A percentile compares a stretch with the other conserved stretches of the same genome.
These are phyloP conservation scores for Yamadazyma sp. DNA, from an alignment of 1,139 yeast species.

Conservation along the genomic window DNA sequence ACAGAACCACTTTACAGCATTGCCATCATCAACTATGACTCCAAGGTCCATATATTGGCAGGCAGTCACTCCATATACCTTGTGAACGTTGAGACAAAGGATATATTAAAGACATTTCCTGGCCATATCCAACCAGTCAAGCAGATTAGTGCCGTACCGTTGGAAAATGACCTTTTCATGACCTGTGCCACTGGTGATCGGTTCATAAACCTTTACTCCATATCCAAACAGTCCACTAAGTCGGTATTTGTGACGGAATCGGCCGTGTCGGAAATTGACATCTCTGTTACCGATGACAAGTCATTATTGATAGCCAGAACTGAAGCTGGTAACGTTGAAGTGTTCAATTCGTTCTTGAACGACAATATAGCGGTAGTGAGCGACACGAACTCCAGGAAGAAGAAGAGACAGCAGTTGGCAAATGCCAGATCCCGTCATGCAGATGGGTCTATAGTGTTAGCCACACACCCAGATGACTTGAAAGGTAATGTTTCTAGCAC, in stretches of 20 bases:
- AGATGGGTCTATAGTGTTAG: conserved; percentile 39
- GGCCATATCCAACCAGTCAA: conserved; percentile 72
- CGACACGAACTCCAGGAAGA: conserved; percentile 28
- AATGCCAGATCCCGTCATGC: conserved; percentile 50
- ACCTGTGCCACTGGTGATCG: conserved; percentile 78
- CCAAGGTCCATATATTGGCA: conserved; percentile 49
- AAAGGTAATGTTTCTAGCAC: conserved; percentile 33
- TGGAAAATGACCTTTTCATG: conserved; percentile 46
- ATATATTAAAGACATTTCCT: conserved; percentile 53
- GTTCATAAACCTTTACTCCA: conserved; percentile 68
- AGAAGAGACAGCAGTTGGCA: conserved; percentile 31
- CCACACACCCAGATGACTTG: conserved; percentile 44
- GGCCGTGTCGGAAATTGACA: conserved; percentile 47
- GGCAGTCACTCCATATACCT: conserved; percentile 65
- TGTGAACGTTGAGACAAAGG: conserved; percentile 39
- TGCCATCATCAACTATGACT: conserved; percentile 33
- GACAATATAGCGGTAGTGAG: conserved; percentile 18
- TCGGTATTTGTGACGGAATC: conserved; percentile 68
- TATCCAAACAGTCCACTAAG: conserved; percentile 39
- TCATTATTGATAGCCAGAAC: conserved; percentile 56
- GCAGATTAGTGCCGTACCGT: conserved; percentile 38
- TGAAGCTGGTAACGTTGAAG: conserved; percentile 67
- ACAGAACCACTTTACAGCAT: conserved; percentile 35
- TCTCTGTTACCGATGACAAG: conserved; percentile 35
- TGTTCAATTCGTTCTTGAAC: conserved; percentile 57